Evolutionary conservation across 2,329 filamentous ascomycete genomes (phyloP).

Genomic region (Fusarium austroafricanum): DNA sequence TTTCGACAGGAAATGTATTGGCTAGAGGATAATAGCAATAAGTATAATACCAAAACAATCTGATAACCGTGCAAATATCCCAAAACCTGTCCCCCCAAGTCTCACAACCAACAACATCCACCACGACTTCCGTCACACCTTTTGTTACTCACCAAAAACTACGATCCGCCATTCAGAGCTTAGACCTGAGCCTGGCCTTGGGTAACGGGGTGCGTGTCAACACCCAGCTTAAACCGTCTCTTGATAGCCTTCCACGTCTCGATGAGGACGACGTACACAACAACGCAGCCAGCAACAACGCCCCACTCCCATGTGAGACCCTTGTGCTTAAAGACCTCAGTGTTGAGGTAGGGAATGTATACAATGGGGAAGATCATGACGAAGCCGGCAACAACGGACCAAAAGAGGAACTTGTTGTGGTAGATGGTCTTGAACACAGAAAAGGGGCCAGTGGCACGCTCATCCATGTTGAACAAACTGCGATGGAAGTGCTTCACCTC

Average conservation of each 20-base stretch:
- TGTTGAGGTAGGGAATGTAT: constrained; percentile 76
- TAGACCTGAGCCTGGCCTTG: constrained; percentile 38
- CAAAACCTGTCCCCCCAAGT: constrained; percentile 46
- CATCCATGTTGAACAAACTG: constrained; percentile 75
- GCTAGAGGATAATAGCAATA: constrained; percentile 47
- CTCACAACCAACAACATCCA: constrained; percentile 4
- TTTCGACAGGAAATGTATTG: constrained; percentile 47
- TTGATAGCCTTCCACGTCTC: constrained; percentile 79
- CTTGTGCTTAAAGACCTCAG: constrained; percentile 74
- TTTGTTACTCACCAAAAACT: not conserved
- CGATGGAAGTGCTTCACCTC: constrained; percentile 78
- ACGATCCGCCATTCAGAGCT: not conserved
- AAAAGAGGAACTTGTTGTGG: constrained; percentile 75
- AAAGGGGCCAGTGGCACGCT: constrained; percentile 60
- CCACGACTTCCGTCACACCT: not conserved
- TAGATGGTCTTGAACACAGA: constrained; percentile 71
- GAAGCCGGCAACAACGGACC: constrained; percentile 70
- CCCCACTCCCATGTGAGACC: constrained; percentile 80
- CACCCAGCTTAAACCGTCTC: constrained; percentile 57
- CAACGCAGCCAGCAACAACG: constrained; percentile 69
- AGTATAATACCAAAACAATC: constrained; percentile 45
- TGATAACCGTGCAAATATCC: constrained; percentile 44
- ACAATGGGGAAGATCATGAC: constrained; percentile 70
- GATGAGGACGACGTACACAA: constrained; percentile 71
- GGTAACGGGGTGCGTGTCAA: constrained; percentile 42